Evolutionary conservation across 75 land plant species (phyloP).

Genomic region (Adiantum capillusveneris): DNA sequence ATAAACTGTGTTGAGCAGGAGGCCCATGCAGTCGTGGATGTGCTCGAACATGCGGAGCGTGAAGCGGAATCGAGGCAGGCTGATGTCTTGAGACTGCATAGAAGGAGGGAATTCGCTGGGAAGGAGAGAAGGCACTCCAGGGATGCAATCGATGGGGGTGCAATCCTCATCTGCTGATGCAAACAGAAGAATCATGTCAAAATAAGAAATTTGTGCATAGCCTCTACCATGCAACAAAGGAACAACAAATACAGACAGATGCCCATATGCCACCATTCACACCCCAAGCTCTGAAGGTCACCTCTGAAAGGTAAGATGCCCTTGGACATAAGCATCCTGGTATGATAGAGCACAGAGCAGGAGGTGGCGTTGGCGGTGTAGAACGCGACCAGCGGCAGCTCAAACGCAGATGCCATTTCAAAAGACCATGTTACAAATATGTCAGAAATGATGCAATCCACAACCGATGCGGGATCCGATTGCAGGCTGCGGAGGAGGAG

Average conservation of each 20-base stretch:
- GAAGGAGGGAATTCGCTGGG: constrained; percentile 43
- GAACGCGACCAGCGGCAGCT: constrained; percentile 17
- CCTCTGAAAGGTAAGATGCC: constrained; percentile 24
- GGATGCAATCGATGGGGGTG: constrained; percentile 17
- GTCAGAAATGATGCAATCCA: constrained; percentile 23
- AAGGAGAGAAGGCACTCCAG: constrained; percentile 13
- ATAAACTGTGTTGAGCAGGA: constrained; percentile 26
- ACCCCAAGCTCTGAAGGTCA: too few relatives aligned
- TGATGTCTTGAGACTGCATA: neutral
- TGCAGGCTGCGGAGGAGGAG: neutral
- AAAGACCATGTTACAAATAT: constrained; percentile 4
- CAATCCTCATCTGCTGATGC: too few relatives aligned
- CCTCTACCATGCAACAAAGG: too few relatives aligned
- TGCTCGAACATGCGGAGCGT: neutral
- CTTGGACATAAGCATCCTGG: neutral
- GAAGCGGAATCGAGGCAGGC: neutral
- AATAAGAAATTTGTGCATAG: too few relatives aligned
- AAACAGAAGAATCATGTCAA: too few relatives aligned
- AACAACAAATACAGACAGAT: too few relatives aligned
- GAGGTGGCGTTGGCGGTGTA: constrained; percentile 16
- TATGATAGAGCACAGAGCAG: constrained; percentile 4
- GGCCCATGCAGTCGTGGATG: neutral
- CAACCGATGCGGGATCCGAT: neutral
- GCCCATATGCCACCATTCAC: too few relatives aligned
- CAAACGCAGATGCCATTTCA: constrained; percentile 11